Percentiles rank a stretch among this genome's conserved stretches.
These are phyloP conservation scores for Lepidium campestre DNA, from an alignment of 441 rosid genomes.

Conservation along the genomic window DNA sequence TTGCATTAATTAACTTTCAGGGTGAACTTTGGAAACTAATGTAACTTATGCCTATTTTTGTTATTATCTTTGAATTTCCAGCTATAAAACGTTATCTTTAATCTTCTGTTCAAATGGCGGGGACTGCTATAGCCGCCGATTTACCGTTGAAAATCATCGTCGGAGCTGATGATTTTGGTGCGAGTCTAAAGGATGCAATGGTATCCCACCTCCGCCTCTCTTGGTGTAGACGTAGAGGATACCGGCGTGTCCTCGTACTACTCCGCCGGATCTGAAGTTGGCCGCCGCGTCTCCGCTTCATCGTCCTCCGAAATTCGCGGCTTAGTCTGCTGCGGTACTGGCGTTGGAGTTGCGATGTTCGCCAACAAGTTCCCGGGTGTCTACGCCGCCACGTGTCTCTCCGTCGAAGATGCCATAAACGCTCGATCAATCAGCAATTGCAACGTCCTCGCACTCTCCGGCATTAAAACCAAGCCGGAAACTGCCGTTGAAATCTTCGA, in stretches of 20 bases:
- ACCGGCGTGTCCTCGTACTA: slow-evolving; percentile 72
- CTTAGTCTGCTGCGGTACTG: slow-evolving; percentile 75
- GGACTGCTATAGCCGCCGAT: slow-evolving; percentile 16
- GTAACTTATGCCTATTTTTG: background rate
- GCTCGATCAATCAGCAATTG: slow-evolving; percentile 75
- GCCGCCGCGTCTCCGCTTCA: slow-evolving; percentile 61
- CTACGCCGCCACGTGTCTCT: slow-evolving; percentile 71
- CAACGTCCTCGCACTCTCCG: slow-evolving; percentile 83
- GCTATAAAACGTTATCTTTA: background rate
- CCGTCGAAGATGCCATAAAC: slow-evolving; percentile 57
- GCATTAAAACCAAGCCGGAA: slow-evolving; percentile 44
- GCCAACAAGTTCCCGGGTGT: slow-evolving; percentile 91
- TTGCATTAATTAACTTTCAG: background rate
- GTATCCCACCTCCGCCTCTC: slow-evolving; percentile 63
- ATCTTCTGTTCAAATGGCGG: slow-evolving; percentile 34
- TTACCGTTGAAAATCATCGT: slow-evolving; percentile 46
- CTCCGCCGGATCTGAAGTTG: slow-evolving; percentile 76
- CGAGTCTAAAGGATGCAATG: slow-evolving; percentile 58
- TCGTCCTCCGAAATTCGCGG: slow-evolving; percentile 46
- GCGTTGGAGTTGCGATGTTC: slow-evolving; percentile 76
- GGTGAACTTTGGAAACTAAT: background rate
- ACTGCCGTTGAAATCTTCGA: slow-evolving; percentile 56
- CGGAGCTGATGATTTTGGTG: slow-evolving; percentile 69
- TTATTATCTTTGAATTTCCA: background rate
- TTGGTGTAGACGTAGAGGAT: slow-evolving; percentile 73